A percentile compares a stretch with the other conserved stretches of the same genome.
Evolutionary conservation across 192 early-diverging fungal species (phyloP).

Genomic region (Backusella liffmaniae): DNA sequence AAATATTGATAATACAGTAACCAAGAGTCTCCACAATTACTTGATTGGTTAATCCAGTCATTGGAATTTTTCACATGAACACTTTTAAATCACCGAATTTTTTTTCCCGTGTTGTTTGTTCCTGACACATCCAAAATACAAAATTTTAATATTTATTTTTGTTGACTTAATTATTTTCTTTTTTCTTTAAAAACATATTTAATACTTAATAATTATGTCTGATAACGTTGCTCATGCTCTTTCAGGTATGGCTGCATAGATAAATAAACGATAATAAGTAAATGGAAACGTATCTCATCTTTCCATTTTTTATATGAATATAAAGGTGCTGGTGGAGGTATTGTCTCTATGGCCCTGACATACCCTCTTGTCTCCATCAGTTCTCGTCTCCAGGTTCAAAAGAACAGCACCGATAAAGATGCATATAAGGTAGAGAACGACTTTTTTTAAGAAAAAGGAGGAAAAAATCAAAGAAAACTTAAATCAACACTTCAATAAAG

Average conservation of each 20-base stretch:
- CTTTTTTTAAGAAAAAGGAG: neutral
- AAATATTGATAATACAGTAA: neutral
- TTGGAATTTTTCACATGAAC: conserved; percentile 15
- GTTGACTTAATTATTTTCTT: conserved; percentile 21
- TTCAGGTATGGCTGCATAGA: conserved; percentile 46
- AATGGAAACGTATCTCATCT: neutral
- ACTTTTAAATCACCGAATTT: neutral
- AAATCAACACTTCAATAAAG: conserved; percentile 23
- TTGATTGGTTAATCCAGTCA: conserved; percentile 6
- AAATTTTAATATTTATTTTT: conserved; percentile 15
- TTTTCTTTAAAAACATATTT: conserved; percentile 3
- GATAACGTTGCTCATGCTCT: conserved; percentile 84
- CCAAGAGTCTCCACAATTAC: conserved; percentile 1
- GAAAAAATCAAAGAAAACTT: neutral
- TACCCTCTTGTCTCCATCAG: conserved; percentile 86
- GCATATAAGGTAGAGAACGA: conserved; percentile 54
- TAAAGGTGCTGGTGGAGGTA: conserved; percentile 81
- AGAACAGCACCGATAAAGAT: conserved; percentile 51
- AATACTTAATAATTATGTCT: conserved; percentile 51
- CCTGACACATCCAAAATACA: conserved; percentile 14
- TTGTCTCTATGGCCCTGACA: conserved; percentile 90
- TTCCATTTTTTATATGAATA: neutral
- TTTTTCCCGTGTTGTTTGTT: conserved; percentile 11
- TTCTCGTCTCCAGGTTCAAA: conserved; percentile 79
- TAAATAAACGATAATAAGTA: neutral